Evolutionary conservation across 257 asterid genomes (phyloP), one percentile per base, ranked within the genome.

Genomic region (Nicotiana sylvestris): DNA sequence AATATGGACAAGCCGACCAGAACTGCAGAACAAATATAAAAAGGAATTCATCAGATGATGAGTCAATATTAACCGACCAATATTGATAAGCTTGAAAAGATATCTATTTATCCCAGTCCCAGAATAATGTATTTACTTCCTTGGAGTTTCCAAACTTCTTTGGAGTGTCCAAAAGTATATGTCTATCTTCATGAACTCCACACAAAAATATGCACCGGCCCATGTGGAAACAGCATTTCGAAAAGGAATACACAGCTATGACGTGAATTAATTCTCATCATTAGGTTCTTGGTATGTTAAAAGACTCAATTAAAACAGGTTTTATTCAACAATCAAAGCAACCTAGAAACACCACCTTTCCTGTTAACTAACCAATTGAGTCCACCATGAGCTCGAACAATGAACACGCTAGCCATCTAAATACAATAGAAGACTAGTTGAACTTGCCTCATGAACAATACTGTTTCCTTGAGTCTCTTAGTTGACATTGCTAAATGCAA

Each of bases 1-100:
- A 82, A 96, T 96, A 83, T 96, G 99, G 80, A 96, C 99, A 84
- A 96, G 99, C 91, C 99, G 92, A 39, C 99, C 99, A 78, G 78
- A 88, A 66, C 99, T 96, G 77, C 78, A 51, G 51, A 76, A 30
- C 57, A 81, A 43, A 74, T 74, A 56, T 46, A 18, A 51, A 21
- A 46, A 16, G 60, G 62, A 74, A 53, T 46, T 74, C 17, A 53
- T 49, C 43, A 13, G 15, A 46, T 46, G 43, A 30, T 46, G 62
- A 74, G 46, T 46, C 79, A 2, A 25, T 49, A 49, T 25, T 25
- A 13, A 25, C 61, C 18, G n/a, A 25, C 61, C 79, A 70, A 51
- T 72, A 46, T n/a, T 21, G 60, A 72, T 25, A 21, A 46, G 79
- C 60, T 72, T 18, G 61, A 21, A 46, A 72, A 72, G 6, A 72